Evolutionary conservation across 2,329 filamentous ascomycete genomes (phyloP).

Genomic region (Dactylellina sp.): DNA sequence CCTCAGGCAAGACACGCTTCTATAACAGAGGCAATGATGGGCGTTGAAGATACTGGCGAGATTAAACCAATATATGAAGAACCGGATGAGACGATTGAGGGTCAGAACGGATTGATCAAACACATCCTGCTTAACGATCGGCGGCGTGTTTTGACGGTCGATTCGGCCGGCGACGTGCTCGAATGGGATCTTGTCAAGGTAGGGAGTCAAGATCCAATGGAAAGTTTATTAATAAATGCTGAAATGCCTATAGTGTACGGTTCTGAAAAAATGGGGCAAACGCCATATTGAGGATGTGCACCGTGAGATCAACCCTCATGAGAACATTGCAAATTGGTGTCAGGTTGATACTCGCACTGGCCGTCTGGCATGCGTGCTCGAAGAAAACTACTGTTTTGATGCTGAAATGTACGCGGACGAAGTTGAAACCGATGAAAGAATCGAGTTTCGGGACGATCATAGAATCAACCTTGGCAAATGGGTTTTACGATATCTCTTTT

Average conservation of each 20-base stretch:
- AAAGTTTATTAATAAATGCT: constrained; percentile 57
- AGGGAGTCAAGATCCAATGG: constrained; percentile 58
- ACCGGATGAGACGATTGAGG: constrained; percentile 86
- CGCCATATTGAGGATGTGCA: constrained; percentile 92
- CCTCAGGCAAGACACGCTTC: constrained; percentile 68
- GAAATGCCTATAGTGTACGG: constrained; percentile 74
- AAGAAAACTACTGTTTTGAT: constrained; percentile 96
- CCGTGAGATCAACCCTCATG: constrained; percentile 83
- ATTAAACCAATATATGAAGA: constrained; percentile 75
- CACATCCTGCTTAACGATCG: constrained; percentile 91
- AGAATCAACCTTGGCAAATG: constrained; percentile 98
- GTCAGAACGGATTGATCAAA: constrained; percentile 94
- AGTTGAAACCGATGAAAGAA: constrained; percentile 76
- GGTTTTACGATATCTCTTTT: constrained; percentile 92
- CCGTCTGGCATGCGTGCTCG: constrained; percentile 86
- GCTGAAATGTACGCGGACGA: constrained; percentile 98
- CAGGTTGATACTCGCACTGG: constrained; percentile 93
- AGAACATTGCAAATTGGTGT: constrained; percentile 95
- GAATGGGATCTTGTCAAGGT: constrained; percentile 94
- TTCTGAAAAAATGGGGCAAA: constrained; percentile 92
- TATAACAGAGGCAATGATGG: constrained; percentile 68
- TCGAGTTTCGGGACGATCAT: constrained; percentile 91
- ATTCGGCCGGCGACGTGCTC: constrained; percentile 93
- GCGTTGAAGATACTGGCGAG: constrained; percentile 67
- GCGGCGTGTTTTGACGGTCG: constrained; percentile 86